Evolutionary conservation across 1,139 yeast species (phyloP).

Genomic region (Diutina mesorugosa): DNA sequence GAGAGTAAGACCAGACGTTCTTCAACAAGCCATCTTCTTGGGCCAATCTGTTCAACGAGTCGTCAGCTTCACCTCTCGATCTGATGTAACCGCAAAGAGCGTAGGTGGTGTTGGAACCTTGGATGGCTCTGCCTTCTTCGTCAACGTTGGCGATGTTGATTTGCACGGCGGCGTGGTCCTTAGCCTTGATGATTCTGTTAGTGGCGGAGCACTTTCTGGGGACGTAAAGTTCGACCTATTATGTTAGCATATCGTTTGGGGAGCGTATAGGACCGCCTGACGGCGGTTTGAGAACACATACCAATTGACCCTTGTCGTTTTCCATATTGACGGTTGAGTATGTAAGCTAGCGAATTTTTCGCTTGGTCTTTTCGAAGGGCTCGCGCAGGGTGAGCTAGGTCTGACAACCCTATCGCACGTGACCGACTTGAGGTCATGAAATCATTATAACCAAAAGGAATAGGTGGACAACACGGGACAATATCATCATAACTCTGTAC

Average conservation of each 20-base stretch:
- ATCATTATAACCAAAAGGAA: no score
- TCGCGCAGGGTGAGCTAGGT: not conserved
- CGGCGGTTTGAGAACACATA: constrained; percentile 32
- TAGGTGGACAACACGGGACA: no score
- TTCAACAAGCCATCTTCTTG: constrained; percentile 97
- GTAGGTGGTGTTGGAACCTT: constrained; percentile 88
- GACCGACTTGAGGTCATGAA: not conserved
- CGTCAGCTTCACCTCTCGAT: constrained; percentile 84
- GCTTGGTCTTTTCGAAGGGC: not conserved
- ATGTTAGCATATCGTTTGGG: constrained; percentile 7
- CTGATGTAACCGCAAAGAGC: constrained; percentile 92
- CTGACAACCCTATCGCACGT: not conserved
- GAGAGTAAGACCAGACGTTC: constrained; percentile 99
- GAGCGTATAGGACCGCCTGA: not conserved
- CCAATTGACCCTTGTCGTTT: constrained; percentile 99
- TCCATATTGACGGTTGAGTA: constrained; percentile 60
- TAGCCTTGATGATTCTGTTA: constrained; percentile 99
- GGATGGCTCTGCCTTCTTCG: constrained; percentile 90
- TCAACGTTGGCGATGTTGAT: constrained; percentile 48
- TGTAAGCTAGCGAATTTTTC: not conserved
- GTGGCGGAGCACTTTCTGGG: constrained; percentile 99
- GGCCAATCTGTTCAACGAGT: constrained; percentile 98
- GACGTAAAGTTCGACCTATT: constrained; percentile 97
- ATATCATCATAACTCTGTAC: no score
- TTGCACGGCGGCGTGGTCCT: constrained; percentile 99